Evolutionary conservation across 371 early-diverging fungal species (phyloP), one percentile per base, ranked within the genome.

Genomic region (Mortierella sp.): DNA sequence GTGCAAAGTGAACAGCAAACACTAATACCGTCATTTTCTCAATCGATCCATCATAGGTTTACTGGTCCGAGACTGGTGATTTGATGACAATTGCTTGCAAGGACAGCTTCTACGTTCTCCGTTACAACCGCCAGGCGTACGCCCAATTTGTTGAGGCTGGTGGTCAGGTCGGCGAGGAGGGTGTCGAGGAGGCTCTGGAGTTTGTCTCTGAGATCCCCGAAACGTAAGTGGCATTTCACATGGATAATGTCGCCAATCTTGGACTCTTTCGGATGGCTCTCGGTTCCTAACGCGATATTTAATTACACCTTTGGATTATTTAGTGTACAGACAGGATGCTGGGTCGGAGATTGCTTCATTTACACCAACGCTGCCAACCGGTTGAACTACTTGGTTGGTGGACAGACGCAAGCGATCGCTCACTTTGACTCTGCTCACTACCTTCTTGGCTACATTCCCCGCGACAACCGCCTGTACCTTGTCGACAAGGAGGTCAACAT

Each of bases 281-380:
- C 1, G 41, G 35, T 71, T 18, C 68, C 43, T 68, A 41, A 44
- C n/a, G 0, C 65, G 32, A 35, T 43, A 7, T 35, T 70, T 54
- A 65, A 27, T 68, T 80, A n/a, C 56, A 16, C 29, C 46, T 48
- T 55, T 29, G 72, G 41, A 21, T 48, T 54, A 70, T 63, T 8
- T 80, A 94, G 94, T 75, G 94, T 99, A 56, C 94, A 94, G 84
- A 97, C 98, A 4, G 99, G 98, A 43, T 92, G 93, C 78, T 99
- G 99, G 99, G 97, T 98, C 75, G 99, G 99, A 41, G 98, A 98
- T 89, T 98, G 99, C 89, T 98, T 99, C 87, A 97, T 99, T 78
- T 99, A 98, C 90, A 96, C 97, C 63, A 97, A 95, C 85, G 87
- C 93, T 21, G 90, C 94, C 75, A 97, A 98, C 89, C 95, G 99